Evolutionary conservation across 768 basidiomycete species (phyloP), one percentile per base, ranked within the genome.

Genomic region (Porphyrellus cyaneotinctus): DNA sequence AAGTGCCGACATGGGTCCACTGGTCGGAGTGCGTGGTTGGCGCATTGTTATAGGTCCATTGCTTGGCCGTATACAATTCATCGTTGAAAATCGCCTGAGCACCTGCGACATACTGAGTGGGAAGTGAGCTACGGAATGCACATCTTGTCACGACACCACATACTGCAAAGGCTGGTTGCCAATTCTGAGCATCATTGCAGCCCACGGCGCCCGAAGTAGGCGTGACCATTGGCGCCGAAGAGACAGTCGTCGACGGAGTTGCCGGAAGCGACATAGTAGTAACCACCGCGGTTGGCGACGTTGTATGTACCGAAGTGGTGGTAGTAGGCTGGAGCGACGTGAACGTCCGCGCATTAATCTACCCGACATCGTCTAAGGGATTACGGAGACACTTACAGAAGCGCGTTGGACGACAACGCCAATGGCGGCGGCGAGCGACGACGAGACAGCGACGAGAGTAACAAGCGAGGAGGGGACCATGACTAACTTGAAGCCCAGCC

Each of bases 41-140:
- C 0, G 49, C 43, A 1, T 57, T 68, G 44, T 68, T 51, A 3
- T 50, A 68, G 0, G 57, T 60, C 68, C 66, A 68, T 10, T 68
- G 68, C 7, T 4, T 59, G 17, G 66, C 66, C 2, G 58, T 62
- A 31, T 18, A 68, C 33, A 70, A 7, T 1, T 62, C 56, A 2
- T 47, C 37, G 11, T 58, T 55, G 14, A 42, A 70, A 6, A 70
- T 66, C 6, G 43, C 68, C 32, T 43, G 36, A 0, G 57, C 18
- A 2, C 66, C 68, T 3, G 66, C 53, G 5, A 14, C 32, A 5
- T 70, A 70, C 69, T 70, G 17, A 2, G 2, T 12, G 6, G 5
- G 2, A 10, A 6, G 30, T 68, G 23, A 61, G 44, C 12, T 7
- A 3, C 6, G 6, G n/a, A 43, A n/a, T 18, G 10, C 23, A 26